A percentile compares a stretch with the other conserved stretches of the same genome.
These are phyloP conservation scores for Coemansia sp. DNA, from an alignment of 192 early-diverging fungal genomes.

Conservation along the genomic window DNA sequence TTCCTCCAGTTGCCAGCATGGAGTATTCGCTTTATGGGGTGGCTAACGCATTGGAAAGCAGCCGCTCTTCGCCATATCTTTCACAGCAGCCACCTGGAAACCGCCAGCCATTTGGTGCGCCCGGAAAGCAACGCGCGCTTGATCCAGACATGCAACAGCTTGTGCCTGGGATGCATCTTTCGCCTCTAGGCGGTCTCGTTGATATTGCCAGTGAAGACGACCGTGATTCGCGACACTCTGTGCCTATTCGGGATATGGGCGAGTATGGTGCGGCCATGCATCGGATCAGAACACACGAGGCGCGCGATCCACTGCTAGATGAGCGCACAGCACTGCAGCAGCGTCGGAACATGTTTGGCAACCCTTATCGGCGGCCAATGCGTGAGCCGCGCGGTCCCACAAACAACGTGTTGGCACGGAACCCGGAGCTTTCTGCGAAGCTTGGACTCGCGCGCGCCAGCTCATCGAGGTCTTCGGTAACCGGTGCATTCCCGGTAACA, in stretches of 20 bases:
- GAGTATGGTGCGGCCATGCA: constrained; percentile 64
- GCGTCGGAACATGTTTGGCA: constrained; percentile 73
- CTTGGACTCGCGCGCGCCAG: constrained; percentile 28
- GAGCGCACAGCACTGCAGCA: constrained; percentile 61
- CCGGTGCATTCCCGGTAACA: background rate
- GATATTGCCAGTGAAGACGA: constrained; percentile 56
- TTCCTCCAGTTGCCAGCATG: constrained; percentile 46
- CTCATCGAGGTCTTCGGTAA: background rate
- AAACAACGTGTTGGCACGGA: constrained; percentile 55
- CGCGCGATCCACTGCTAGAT: constrained; percentile 67
- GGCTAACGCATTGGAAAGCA: constrained; percentile 4
- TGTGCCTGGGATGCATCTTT: constrained; percentile 30
- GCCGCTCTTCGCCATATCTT: background rate
- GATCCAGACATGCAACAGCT: constrained; percentile 20
- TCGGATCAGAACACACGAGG: constrained; percentile 54
- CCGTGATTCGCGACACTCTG: constrained; percentile 61
- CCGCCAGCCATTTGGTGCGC: background rate
- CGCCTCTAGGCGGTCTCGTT: constrained; percentile 38
- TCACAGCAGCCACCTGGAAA: background rate
- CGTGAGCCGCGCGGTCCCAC: constrained; percentile 50
- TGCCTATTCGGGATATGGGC: constrained; percentile 74
- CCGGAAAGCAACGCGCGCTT: background rate
- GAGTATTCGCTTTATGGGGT: constrained; percentile 45
- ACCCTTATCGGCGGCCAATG: constrained; percentile 64
- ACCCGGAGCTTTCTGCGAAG: constrained; percentile 43